Base-by-base conservation (phyloP, 495 filamentous ascomycete species). In the Talaromyces trachyspermus region DNA sequence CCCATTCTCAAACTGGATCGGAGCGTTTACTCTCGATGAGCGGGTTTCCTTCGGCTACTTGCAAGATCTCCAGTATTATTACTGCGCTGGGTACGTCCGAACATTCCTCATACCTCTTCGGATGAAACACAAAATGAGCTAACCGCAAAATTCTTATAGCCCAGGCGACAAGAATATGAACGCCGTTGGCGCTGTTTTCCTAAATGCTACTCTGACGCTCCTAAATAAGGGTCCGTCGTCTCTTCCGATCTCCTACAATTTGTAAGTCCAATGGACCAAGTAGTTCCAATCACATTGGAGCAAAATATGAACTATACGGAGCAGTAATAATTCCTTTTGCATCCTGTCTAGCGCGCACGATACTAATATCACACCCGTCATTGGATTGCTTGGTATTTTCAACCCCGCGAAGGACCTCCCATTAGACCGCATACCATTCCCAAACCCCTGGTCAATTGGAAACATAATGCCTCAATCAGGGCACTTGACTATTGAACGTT, bases 281-380 rank as follows among this genome's bases (percentile, higher is more conserved):
- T 23, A 15, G n/a, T 2, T 5, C 19, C 19, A 2, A 1, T 18
- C 33, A 3, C 38, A 47, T 12, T 2, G 48, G 15, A 24, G 33
- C 39, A 43, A 42, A 43, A 20, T 4, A 7, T 0, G 17, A 24
- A n/a, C n/a, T n/a, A n/a, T n/a, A n/a, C n/a, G n/a, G n/a, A n/a
- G n/a, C n/a, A n/a, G n/a, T n/a, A n/a, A n/a, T n/a, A n/a, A n/a
- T n/a, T n/a, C n/a, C n/a, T n/a, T n/a, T n/a, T n/a, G n/a, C n/a
- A n/a, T n/a, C n/a, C n/a, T n/a, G n/a, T n/a, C n/a, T n/a, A 77
- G 72, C 52, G 72, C 71, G 18, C 76, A 79, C 51, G 76, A 79
- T 48, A 71, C 66, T 15, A 71, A 78, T 30, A 72, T 78, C 46
- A 62, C 72, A 22, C 71, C 74, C 4, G 69, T 79, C 54, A 46